Base-by-base conservation (phyloP, 257 asterid species). In the Solanum sejunctum region DNA sequence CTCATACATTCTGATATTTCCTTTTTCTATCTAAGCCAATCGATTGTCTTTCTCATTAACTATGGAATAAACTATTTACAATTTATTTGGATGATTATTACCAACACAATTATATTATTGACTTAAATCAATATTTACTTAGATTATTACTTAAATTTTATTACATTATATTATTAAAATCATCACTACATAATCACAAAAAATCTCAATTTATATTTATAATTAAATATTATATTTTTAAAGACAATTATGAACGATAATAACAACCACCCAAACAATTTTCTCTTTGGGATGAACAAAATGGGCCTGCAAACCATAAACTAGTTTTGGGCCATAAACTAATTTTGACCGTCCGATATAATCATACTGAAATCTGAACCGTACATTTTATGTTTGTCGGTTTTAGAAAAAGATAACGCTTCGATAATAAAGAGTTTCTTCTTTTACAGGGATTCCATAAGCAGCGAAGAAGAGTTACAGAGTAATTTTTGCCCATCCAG, bases 51-150 rank as follows among this genome's bases (percentile, higher is more conserved):
- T 23, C 23, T 12, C 6, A 10, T 23, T 61, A 11, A 23, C 69
- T 11, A 5, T 3, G 4, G 0, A 5, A 61, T 9, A 0, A 2
- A 0, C 9, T 8, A 0, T 61, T 0, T 23, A 23, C 6, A 57
- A 57, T 23, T 20, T 57, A 32, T 32, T 32, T 32, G 36, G 36
- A 32, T 32, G 36, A 0, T 32, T 32, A 12, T 20, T 57, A 9
- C 13, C 6, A 3, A 20, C 20, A 18, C 6, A 18, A 57, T 16
- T 55, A 7, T 55, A 55, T 16, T 55, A 10, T 55, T 55, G 10
- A n/a, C 16, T 55, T 55, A 7, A 7, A 55, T 55, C n/a, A 17
- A 55, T 8, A 26, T 2, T 20, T 20, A 3, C 8, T 20, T 57
- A 18, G 20, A 9, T 57, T 20, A 0, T 57, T 57, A 20, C 4